phyloP scores from a whole-genome alignment of 2,329 filamentous ascomycete species.

The Aureobasidium leucospermi region DNA sequence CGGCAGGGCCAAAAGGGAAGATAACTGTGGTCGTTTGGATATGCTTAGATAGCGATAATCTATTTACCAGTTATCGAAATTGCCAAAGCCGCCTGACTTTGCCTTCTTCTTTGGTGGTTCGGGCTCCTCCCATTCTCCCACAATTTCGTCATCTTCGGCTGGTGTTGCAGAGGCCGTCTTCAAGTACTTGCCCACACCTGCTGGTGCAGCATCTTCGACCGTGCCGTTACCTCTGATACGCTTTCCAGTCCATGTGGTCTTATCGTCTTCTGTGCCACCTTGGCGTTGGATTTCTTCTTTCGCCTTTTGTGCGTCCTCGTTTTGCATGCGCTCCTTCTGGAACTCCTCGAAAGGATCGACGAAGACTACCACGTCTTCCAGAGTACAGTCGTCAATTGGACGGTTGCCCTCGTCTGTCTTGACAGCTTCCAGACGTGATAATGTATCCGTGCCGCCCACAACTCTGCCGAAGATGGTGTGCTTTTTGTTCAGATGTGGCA shows the following conservation, averaged over 20 bases:
- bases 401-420: conserved; percentile 67
- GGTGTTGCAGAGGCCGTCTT: conserved; percentile 37
- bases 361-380: conserved; percentile 77
- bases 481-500: conserved; percentile 83
- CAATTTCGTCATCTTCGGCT: conserved; percentile 49
- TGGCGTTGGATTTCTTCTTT: conserved; percentile 55
- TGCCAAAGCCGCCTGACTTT: conserved; percentile 70
- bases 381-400: conserved; percentile 69
- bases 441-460: conserved; percentile 60
- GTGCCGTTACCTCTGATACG: conserved; percentile 64
- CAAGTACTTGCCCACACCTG: conserved; percentile 75
- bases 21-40: too few species aligned
- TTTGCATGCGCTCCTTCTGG: conserved; percentile 53
- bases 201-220: conserved; percentile 39
- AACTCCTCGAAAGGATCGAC: conserved; percentile 96
- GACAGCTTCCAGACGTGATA: conserved; percentile 69
- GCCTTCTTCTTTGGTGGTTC: conserved; percentile 73
- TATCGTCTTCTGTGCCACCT: conserved; percentile 78
- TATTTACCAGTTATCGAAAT: conserved; percentile 81
- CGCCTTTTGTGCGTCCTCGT: conserved; percentile 54
- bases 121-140: conserved; percentile 55
- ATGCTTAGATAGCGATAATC: not conserved
- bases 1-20: too few species aligned
- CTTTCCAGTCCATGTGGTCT: conserved; percentile 94
- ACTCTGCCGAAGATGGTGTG: conserved; percentile 94